Base-by-base conservation (phyloP, 1,284 basidiomycete genomes). In the Ganoderma sinense region DNA sequence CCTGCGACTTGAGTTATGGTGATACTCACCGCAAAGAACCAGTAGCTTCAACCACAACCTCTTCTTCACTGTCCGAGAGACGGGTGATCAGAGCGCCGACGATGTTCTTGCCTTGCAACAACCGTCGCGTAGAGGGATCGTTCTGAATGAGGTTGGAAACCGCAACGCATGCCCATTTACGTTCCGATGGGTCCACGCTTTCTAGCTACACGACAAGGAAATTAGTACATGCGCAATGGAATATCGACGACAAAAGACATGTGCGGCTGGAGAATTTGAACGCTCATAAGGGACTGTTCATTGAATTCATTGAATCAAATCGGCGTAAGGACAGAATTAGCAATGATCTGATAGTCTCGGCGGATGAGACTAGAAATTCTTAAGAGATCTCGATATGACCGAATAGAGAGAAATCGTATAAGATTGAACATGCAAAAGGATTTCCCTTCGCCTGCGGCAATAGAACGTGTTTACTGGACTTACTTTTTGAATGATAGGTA, bases 81-180 rank as follows among this genome's bases (percentile, higher is more conserved):
- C 96, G 87, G 36, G 90, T 91, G 75, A 98, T 96, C 71, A 98
- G 82, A 31, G 89, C 88, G 23, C 94, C 95, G 60, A 98, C 94
- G 36, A 97, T 87, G 79, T 97, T 96, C 82, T 94, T 95, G 45
- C 94, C 93, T 78, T 97, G 96, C 29, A 98, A 86, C 74, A 98
- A 83, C 70, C 97, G 85, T 69, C 96, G 86, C 8, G 95, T 97
- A 6, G 94, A 94, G 26, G 95, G 92, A 79, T 97, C 94, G 74
- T 92, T 92, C 78, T 96, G 93, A 70, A 97, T 96, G 68, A 97
- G 84, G 79, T 95, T 97, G 18, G 93, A 95, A 29, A 97, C 92
- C 0, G 96, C 95, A 39, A 96, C 94, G 78, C 96, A 97, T 6
- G 96, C 95, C 96, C 95, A 97, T 78, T 94, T 94, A 64, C 96